Percentiles rank a stretch among this genome's conserved stretches.
phyloP scores from a whole-genome alignment of 2,329 filamentous ascomycete genomes.

The Colletotrichum abscissum region DNA sequence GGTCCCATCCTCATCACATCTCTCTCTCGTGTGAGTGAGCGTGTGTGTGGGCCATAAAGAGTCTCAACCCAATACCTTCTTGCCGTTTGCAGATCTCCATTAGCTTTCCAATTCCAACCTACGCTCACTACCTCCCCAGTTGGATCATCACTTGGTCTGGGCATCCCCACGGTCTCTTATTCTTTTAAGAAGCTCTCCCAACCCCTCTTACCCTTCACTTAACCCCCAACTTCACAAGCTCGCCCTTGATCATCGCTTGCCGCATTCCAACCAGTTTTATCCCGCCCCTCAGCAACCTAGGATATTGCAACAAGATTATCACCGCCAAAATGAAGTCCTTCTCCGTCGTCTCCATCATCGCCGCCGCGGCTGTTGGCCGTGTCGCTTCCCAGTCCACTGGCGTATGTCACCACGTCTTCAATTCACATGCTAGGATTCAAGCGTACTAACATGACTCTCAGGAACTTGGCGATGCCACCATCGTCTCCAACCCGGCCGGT shows the following conservation, averaged over 20 bases:
- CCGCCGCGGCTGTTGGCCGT: constrained; percentile 43
- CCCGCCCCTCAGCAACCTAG: neutral
- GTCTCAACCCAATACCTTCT: neutral
- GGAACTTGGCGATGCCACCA: constrained; percentile 60
- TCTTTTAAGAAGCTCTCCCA: constrained; percentile 29
- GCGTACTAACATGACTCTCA: constrained; percentile 32
- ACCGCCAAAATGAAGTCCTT: constrained; percentile 38
- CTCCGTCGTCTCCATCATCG: constrained; percentile 41
- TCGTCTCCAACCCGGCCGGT: constrained; percentile 66
- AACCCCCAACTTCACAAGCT: neutral
- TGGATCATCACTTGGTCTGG: neutral
- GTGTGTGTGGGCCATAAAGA: constrained; percentile 19
- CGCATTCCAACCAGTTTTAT: neutral
- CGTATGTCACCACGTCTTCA: constrained; percentile 23
- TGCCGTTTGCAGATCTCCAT: constrained; percentile 15
- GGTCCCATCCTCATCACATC: constrained; percentile 19
- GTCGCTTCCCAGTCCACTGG: constrained; percentile 41
- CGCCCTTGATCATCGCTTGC: constrained; percentile 7
- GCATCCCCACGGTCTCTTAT: neutral
- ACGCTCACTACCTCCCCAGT: constrained; percentile 8
- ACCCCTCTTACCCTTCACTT: neutral
- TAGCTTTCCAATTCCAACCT: constrained; percentile 14
- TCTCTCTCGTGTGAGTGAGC: neutral
- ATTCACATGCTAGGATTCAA: no score
- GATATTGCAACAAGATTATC: constrained; percentile 24